Evolutionary conservation across 371 early-diverging fungal genomes (phyloP).

Genomic region (Lichtheimia corymbifera): DNA sequence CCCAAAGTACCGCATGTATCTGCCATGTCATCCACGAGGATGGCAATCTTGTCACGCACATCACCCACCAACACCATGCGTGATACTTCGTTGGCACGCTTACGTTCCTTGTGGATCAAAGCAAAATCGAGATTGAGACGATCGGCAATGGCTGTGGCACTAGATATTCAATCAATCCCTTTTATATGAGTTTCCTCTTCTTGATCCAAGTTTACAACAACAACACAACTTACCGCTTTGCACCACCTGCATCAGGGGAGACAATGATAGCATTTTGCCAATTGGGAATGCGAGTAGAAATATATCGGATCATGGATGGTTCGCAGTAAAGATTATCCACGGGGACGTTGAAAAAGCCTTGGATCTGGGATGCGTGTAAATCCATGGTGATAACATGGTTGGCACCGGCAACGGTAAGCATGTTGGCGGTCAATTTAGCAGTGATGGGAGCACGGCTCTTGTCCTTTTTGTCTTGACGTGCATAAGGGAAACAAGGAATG

Average conservation of each 20-base stretch:
- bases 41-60: slow-evolving; percentile 87
- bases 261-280: slow-evolving; percentile 90
- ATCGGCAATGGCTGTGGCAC: slow-evolving; percentile 95
- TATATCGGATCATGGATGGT: slow-evolving; percentile 91
- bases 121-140: slow-evolving; percentile 95
- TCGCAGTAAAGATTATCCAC: slow-evolving; percentile 96
- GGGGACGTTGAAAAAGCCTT: slow-evolving; percentile 98
- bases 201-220: not conserved
- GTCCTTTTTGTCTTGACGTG: slow-evolving; percentile 97
- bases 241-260: slow-evolving; percentile 98
- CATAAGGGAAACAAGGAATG: slow-evolving; percentile 97
- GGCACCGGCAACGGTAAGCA: slow-evolving; percentile 94
- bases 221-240: slow-evolving; percentile 77
- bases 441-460: slow-evolving; percentile 92
- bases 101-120: slow-evolving; percentile 98
- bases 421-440: slow-evolving; percentile 93
- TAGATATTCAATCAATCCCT: slow-evolving; percentile 14
- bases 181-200: not conserved
- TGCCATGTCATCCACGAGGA: slow-evolving; percentile 98
- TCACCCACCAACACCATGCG: slow-evolving; percentile 97
- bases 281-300: slow-evolving; percentile 81
- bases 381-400: slow-evolving; percentile 99
- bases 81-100: slow-evolving; percentile 92
- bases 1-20: slow-evolving; percentile 97
- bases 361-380: slow-evolving; percentile 94